These are phyloP conservation scores for Vitellaria paradoxa DNA, from an alignment of 179 eudicot species.

Conservation along the genomic window DNA sequence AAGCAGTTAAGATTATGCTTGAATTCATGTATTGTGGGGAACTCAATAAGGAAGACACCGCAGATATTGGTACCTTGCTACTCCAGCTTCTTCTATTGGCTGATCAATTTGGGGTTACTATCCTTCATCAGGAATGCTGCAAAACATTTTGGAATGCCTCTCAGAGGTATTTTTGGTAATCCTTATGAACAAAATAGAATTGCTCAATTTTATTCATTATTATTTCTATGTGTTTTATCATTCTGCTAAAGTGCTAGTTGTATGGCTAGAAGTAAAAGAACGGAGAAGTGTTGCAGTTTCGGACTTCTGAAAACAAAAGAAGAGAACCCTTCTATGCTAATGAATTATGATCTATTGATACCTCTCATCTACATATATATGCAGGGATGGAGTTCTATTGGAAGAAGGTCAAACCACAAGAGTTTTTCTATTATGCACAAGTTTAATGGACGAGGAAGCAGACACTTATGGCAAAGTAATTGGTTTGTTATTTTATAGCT, in stretches of 20 bases:
- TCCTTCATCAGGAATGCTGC: slow-evolving; percentile 94
- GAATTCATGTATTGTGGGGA: slow-evolving; percentile 81
- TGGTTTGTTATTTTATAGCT: slow-evolving; percentile 46
- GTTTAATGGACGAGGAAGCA: slow-evolving; percentile 84
- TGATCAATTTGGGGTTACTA: slow-evolving; percentile 75
- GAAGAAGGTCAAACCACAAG: slow-evolving; percentile 81
- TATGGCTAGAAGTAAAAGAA: slow-evolving; percentile 42
- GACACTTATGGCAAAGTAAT: slow-evolving; percentile 56
- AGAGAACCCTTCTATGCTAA: slow-evolving; percentile 35
- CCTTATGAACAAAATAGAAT: slow-evolving; percentile 13
- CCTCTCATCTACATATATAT: slow-evolving; percentile 69
- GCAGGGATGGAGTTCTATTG: slow-evolving; percentile 95
- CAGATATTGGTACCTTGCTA: slow-evolving; percentile 48
- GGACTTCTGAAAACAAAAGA: slow-evolving; percentile 52
- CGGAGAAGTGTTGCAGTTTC: slow-evolving; percentile 57
- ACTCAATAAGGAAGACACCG: slow-evolving; percentile 39
- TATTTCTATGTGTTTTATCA: slow-evolving; percentile 22
- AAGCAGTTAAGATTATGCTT: slow-evolving; percentile 67
- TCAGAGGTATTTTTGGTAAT: slow-evolving; percentile 68
- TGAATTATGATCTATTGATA: slow-evolving; percentile 62
- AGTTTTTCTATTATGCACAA: slow-evolving; percentile 70
- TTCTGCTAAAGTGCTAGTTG: slow-evolving; percentile 27
- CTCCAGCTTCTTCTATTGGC: slow-evolving; percentile 86
- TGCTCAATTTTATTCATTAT: slow-evolving; percentile 7
- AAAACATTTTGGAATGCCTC: slow-evolving; percentile 73